phyloP scores from a whole-genome alignment of 75 land plant species.

The Azolla pinnata region DNA sequence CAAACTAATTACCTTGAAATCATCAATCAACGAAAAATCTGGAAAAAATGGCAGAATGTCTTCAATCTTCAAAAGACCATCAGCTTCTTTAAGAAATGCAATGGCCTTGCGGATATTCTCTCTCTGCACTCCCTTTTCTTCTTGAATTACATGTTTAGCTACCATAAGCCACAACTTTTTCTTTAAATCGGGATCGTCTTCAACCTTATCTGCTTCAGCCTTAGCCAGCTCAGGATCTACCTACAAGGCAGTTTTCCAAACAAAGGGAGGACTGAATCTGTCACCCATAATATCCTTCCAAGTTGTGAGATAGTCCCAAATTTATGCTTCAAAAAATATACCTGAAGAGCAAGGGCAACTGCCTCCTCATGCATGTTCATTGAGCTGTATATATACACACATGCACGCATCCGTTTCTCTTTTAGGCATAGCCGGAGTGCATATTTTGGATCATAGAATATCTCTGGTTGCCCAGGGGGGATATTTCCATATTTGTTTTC shows the following conservation, averaged over 20 bases:
- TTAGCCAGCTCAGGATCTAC: conserved; percentile 93
- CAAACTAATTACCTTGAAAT: conserved; percentile 96
- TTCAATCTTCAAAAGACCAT: conserved; percentile 93
- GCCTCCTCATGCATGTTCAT: conserved; percentile 99
- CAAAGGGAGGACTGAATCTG: not conserved
- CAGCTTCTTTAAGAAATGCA: conserved; percentile 93
- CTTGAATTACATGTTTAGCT: conserved; percentile 88
- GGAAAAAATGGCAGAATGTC: conserved; percentile 97
- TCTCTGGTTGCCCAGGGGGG: conserved; percentile 58
- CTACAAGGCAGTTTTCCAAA: too few species aligned
- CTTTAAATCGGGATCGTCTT: conserved; percentile 84
- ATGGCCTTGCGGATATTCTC: conserved; percentile 93
- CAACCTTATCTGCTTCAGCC: conserved; percentile 97
- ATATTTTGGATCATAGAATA: conserved; percentile 93
- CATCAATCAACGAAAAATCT: conserved; percentile 93
- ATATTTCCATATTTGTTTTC: conserved; percentile 84
- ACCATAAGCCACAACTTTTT: conserved; percentile 99
- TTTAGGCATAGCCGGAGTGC: conserved; percentile 85
- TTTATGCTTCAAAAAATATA: conserved; percentile 6
- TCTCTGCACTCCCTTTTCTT: conserved; percentile 78
- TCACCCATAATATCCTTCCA: not conserved
- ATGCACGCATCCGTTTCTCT: conserved; percentile 81
- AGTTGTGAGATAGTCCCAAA: not conserved
- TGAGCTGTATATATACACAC: conserved; percentile 94
- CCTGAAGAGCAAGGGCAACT: conserved; percentile 94